A percentile compares a stretch with the other conserved stretches of the same genome.
phyloP scores from a whole-genome alignment of 495 filamentous ascomycete species.

The Lophiostoma macrostomum region DNA sequence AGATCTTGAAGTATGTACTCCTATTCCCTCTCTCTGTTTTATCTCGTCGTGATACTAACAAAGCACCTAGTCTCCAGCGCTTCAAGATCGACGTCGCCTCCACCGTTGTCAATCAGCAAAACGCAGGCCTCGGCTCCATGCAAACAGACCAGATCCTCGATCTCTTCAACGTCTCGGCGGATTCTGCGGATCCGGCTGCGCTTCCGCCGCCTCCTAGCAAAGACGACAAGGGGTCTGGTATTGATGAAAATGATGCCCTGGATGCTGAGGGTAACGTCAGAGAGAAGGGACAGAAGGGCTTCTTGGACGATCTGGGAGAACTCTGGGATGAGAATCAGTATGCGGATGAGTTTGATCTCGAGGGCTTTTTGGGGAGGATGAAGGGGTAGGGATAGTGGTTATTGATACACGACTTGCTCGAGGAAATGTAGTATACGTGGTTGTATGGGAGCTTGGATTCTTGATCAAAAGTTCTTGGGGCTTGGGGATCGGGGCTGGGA shows the following conservation, averaged over 20 bases:
- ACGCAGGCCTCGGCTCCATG: constrained; percentile 91
- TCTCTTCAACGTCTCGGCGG: constrained; percentile 74
- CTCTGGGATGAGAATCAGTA: constrained; percentile 96
- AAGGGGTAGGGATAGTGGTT: constrained; percentile 45
- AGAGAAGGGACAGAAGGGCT: constrained; percentile 94
- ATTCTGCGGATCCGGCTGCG: constrained; percentile 66
- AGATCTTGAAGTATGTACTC: constrained; percentile 78
- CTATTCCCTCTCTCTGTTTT: neutral
- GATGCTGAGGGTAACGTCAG: constrained; percentile 88
- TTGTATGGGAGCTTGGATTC: neutral
- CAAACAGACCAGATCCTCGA: constrained; percentile 97
- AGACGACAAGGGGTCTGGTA: constrained; percentile 41
- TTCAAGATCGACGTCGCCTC: constrained; percentile 99
- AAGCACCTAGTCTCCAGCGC: constrained; percentile 71
- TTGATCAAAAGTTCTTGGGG: neutral
- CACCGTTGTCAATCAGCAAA: constrained; percentile 98
- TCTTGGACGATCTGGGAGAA: constrained; percentile 89
- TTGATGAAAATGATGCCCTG: constrained; percentile 86
- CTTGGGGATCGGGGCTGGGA: no score
- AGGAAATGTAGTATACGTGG: neutral
- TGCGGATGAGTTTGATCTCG: constrained; percentile 93
- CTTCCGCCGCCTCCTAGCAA: constrained; percentile 59
- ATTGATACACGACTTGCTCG: no score
- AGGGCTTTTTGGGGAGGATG: constrained; percentile 89
- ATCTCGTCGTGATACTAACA: constrained; percentile 5